Base-by-base conservation (phyloP, 108 stramenopile genomes). In the Cyclotella baltica region DNA sequence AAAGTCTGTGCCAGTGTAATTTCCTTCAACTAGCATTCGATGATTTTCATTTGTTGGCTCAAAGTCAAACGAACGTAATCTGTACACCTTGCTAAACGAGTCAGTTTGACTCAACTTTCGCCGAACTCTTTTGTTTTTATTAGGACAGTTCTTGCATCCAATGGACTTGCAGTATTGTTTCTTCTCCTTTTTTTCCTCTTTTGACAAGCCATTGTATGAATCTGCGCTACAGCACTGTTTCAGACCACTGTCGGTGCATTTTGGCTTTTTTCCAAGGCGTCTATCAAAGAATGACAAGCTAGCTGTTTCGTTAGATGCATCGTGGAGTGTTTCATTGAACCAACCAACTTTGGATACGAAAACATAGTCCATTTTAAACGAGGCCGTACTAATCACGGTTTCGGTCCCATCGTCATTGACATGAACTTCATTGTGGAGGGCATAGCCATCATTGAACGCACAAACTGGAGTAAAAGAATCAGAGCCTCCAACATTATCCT, bases 401-500 rank as follows among this genome's bases (percentile, higher is more conserved):
- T 53, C 5, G n/a, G 52, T 53, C 19, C 52, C 52, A 23, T 23
- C 22, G 18, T 5, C n/a, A 22, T 19, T 53, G 40, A 43, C 13
- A 43, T 6, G 13, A 43, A 43, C 40, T 23, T 53, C 52, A 53
- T 19, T n/a, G n/a, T 53, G 19, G 18, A 23, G 52, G 19, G 52
- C 18, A 53, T 53, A 53, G 18, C 22, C 9, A n/a, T 22, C n/a
- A n/a, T 19, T 53, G 18, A 22, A 23, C 5, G 20, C 18, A 23
- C 52, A 53, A 19, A 53, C n/a, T 5, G 52, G 52, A 10, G 18
- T 19, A n/a, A 53, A 53, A 16, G 52, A 22, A 8, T 23, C 20
- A 22, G 52, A 22, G 20, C 52, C 52, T 53, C n/a, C 52, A 53
- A 53, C 52, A 53, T 53, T 53, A 5, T n/a, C 52, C n/a, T n/a